phyloP scores from a whole-genome alignment of 768 basidiomycete species.

The Amanita thiersii region DNA sequence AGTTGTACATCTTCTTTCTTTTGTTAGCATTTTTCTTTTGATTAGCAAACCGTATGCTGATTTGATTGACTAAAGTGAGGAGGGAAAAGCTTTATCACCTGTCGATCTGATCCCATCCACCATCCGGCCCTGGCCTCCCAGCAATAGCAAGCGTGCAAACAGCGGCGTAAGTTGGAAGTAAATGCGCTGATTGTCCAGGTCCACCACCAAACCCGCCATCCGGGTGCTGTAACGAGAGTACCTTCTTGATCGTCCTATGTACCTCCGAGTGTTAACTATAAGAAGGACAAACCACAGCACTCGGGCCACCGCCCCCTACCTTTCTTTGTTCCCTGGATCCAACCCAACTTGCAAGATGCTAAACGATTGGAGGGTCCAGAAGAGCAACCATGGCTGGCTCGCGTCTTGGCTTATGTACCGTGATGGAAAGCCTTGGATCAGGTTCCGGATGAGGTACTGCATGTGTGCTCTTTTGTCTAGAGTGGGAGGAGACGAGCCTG shows the following conservation, averaged over 20 bases:
- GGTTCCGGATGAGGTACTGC: constrained; percentile 63
- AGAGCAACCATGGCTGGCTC: constrained; percentile 91
- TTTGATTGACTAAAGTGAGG: no score
- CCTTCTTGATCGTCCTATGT: constrained; percentile 70
- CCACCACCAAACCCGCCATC: constrained; percentile 92
- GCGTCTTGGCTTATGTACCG: constrained; percentile 85
- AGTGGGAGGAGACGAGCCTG: constrained; percentile 15
- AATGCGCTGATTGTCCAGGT: constrained; percentile 79
- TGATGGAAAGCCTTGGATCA: constrained; percentile 73
- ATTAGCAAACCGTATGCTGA: no score
- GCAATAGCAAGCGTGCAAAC: constrained; percentile 80
- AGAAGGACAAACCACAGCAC: constrained; percentile 7
- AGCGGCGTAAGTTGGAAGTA: constrained; percentile 85
- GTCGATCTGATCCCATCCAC: constrained; percentile 85
- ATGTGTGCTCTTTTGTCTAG: constrained; percentile 64
- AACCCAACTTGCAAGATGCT: constrained; percentile 69
- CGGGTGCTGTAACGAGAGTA: constrained; percentile 76
- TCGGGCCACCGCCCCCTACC: constrained; percentile 32
- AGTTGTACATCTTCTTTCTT: constrained; percentile 73
- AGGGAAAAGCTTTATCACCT: constrained; percentile 35
- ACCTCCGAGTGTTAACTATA: constrained; percentile 2
- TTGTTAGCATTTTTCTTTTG: not conserved
- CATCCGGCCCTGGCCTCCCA: constrained; percentile 61
- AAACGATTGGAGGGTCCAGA: constrained; percentile 87
- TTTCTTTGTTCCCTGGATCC: constrained; percentile 70